Evolutionary conservation across 495 filamentous ascomycete species (phyloP).

Genomic region (Penicillium bovifimosum): DNA sequence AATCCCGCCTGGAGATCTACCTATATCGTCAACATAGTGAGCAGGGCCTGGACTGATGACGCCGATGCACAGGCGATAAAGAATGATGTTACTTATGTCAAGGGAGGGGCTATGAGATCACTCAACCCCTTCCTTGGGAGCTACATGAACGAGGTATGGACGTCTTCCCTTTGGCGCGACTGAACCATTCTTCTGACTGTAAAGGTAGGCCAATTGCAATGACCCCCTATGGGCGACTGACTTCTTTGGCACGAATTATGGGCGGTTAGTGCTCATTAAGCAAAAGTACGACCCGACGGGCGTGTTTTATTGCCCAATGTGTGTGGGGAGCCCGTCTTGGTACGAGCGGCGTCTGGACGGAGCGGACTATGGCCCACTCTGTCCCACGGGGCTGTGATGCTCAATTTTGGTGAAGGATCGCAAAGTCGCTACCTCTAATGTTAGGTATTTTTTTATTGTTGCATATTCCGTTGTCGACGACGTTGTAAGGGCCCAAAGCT

Average conservation of each 20-base stretch:
- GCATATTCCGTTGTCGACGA: neutral
- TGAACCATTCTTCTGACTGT: neutral
- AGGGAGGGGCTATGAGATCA: constrained; percentile 37
- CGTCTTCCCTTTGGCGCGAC: neutral
- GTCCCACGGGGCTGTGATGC: neutral
- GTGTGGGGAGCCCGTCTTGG: neutral
- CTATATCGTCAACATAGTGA: constrained; percentile 36
- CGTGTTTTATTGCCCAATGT: neutral
- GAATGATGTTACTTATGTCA: constrained; percentile 46
- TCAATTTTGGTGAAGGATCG: neutral
- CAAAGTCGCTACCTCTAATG: neutral
- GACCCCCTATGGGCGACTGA: neutral
- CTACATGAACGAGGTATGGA: constrained; percentile 36
- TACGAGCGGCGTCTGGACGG: neutral
- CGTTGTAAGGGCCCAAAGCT: neutral
- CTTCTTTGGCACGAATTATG: neutral
- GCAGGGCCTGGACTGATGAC: constrained; percentile 36
- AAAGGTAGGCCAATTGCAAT: neutral
- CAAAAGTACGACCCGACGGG: neutral
- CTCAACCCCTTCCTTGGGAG: constrained; percentile 31
- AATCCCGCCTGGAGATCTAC: constrained; percentile 42
- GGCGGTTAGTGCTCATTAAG: neutral
- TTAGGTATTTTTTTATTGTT: neutral
- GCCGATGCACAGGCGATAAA: constrained; percentile 34
- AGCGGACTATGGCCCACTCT: neutral